These are phyloP conservation scores for Picochlorum sp. DNA, from an alignment of 139 green algal genomes.

Conservation along the genomic window DNA sequence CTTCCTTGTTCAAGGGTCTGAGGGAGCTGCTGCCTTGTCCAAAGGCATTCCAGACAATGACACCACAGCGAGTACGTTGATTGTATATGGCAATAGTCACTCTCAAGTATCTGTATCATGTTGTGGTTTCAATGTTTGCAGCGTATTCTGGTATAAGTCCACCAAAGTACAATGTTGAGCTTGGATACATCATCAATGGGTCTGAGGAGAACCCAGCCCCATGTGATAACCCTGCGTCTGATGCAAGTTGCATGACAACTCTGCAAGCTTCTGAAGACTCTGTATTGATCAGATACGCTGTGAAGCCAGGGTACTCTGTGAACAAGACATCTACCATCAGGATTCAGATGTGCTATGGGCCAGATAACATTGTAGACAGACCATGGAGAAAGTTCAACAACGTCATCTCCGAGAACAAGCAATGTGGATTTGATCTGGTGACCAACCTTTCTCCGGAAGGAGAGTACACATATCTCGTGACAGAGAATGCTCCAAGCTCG, in stretches of 20 bases:
- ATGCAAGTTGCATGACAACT: not conserved
- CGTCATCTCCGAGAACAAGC: slow-evolving; percentile 24
- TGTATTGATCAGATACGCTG: slow-evolving; percentile 10
- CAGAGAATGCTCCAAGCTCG: slow-evolving; percentile 1
- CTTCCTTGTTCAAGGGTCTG: not conserved
- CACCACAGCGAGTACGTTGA: not conserved
- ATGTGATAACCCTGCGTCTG: not conserved
- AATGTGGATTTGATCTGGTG: slow-evolving; percentile 16
- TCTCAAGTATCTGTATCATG: not conserved
- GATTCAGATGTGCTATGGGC: slow-evolving; percentile 18
- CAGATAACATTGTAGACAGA: slow-evolving; percentile 1
- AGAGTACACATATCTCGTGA: slow-evolving; percentile 5
- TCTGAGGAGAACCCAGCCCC: not conserved
- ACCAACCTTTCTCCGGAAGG: slow-evolving; percentile 12
- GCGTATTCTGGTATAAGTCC: not conserved
- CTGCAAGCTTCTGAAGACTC: slow-evolving; percentile 14
- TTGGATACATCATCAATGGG: slow-evolving; percentile 4
- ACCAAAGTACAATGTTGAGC: slow-evolving; percentile 8
- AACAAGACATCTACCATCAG: slow-evolving; percentile 22
- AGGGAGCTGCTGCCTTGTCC: not conserved
- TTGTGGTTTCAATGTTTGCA: not conserved
- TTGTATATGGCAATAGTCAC: too few species aligned
- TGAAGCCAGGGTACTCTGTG: not conserved
- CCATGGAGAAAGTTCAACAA: slow-evolving; percentile 22
- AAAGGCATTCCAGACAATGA: slow-evolving; percentile 1